These are phyloP conservation scores for Phlebiopsis gigantea DNA, from an alignment of 768 basidiomycete species.

Conservation along the genomic window DNA sequence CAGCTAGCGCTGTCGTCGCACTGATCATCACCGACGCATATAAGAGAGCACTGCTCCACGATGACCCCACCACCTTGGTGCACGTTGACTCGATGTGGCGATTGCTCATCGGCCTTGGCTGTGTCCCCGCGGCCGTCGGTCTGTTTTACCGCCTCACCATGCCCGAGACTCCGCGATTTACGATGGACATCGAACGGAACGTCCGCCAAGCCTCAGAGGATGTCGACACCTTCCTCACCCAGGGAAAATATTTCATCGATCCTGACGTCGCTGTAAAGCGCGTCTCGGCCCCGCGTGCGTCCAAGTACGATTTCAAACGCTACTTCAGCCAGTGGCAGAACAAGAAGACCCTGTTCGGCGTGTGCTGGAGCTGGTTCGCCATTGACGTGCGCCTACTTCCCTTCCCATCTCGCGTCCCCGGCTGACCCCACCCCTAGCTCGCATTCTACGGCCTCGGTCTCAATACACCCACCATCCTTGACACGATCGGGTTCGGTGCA, in stretches of 20 bases:
- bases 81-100: conserved; percentile 51
- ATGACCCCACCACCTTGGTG: conserved; percentile 21
- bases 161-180: conserved; percentile 44
- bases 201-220: conserved; percentile 36
- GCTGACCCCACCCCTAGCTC: too few relatives aligned
- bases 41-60: conserved; percentile 32
- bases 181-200: conserved; percentile 45
- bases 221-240: conserved; percentile 33
- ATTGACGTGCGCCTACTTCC: conserved; percentile 55
- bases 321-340: conserved; percentile 76
- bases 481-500: conserved; percentile 22
- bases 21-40: conserved; percentile 42
- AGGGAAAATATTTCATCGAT: conserved; percentile 40
- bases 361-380: conserved; percentile 86
- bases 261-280: conserved; percentile 51
- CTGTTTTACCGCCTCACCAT: conserved; percentile 44
- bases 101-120: conserved; percentile 41
- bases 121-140: conserved; percentile 38
- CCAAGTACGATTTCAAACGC: conserved; percentile 43
- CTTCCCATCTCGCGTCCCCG: too few relatives aligned
- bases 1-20: conserved; percentile 63
- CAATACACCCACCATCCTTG: conserved; percentile 39
- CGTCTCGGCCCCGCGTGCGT: conserved; percentile 35
- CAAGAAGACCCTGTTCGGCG: conserved; percentile 74
- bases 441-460: conserved; percentile 46